These are phyloP conservation scores for Sistotremastrum suecicum DNA, from an alignment of 768 basidiomycete genomes.

Conservation along the genomic window DNA sequence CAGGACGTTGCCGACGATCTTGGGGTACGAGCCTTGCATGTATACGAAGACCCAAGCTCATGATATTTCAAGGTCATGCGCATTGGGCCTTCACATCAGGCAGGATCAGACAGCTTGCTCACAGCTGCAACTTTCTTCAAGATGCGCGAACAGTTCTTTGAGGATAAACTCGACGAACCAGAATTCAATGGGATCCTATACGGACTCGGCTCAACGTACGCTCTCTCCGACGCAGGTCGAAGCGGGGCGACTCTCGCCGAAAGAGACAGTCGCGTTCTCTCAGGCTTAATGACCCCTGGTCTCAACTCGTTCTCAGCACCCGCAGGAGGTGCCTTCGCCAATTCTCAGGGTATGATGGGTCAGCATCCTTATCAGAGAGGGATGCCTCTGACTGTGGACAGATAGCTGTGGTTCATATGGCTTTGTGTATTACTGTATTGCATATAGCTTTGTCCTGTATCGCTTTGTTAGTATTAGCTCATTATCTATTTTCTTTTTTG, in stretches of 20 bases:
- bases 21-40: constrained; percentile 38
- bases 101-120: constrained; percentile 92
- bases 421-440: too few species aligned
- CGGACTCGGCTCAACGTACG: constrained; percentile 70
- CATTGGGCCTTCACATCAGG: constrained; percentile 86
- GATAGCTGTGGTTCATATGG: too few species aligned
- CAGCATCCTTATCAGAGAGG: too few species aligned
- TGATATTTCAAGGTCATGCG: constrained; percentile 51
- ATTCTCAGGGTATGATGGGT: too few species aligned
- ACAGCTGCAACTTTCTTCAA: constrained; percentile 94
- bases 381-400: too few species aligned
- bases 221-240: constrained; percentile 34
- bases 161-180: constrained; percentile 70
- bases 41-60: constrained; percentile 1
- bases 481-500: too few species aligned
- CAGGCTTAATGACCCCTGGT: too few species aligned
- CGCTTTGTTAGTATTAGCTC: too few species aligned
- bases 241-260: constrained; percentile 4
- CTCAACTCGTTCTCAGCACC: too few species aligned
- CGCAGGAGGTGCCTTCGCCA: too few species aligned
- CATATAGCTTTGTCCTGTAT: too few species aligned
- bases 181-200: constrained; percentile 78
- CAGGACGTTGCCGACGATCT: constrained; percentile 96
- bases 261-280: neutral
- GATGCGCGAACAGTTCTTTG: constrained; percentile 86